Conservation (phyloP, 2,329 filamentous ascomycete genomes). For the Cadophora sp. region DNA sequence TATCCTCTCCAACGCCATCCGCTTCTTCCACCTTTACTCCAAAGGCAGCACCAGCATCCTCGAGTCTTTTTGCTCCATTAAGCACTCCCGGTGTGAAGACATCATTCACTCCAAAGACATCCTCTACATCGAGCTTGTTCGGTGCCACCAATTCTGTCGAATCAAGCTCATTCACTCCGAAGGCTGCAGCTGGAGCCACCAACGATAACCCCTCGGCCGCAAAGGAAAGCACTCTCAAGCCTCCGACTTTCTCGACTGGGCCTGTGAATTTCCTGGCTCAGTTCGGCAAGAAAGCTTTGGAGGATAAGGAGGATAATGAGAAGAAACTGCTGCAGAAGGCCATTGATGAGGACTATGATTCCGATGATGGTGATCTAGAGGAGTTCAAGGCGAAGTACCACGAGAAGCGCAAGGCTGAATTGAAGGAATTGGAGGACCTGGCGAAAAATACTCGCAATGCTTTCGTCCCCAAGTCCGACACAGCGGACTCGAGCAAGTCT, state of each 20-base stretch:
- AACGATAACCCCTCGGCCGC: background rate
- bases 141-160: background rate
- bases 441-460: conserved; percentile 26
- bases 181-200: background rate
- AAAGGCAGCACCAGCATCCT: conserved; percentile 13
- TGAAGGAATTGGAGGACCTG: conserved; percentile 34
- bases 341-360: conserved; percentile 42
- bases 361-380: conserved; percentile 41
- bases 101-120: conserved; percentile 21
- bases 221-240: conserved; percentile 29
- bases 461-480: background rate
- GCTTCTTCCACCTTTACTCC: conserved; percentile 13
- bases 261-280: conserved; percentile 37
- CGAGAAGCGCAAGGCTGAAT: conserved; percentile 26
- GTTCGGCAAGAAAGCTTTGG: conserved; percentile 33
- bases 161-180: background rate
- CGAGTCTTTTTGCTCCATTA: conserved; percentile 1
- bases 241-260: conserved; percentile 33
- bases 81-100: background rate
- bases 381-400: conserved; percentile 34
- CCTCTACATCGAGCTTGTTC: background rate
- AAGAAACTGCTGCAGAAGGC: conserved; percentile 38
- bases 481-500: background rate
- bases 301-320: conserved; percentile 36
- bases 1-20: conserved; percentile 16